Evolutionary conservation across 169 alveolate species (phyloP).

Genomic region (Plasmodium yoelii): DNA sequence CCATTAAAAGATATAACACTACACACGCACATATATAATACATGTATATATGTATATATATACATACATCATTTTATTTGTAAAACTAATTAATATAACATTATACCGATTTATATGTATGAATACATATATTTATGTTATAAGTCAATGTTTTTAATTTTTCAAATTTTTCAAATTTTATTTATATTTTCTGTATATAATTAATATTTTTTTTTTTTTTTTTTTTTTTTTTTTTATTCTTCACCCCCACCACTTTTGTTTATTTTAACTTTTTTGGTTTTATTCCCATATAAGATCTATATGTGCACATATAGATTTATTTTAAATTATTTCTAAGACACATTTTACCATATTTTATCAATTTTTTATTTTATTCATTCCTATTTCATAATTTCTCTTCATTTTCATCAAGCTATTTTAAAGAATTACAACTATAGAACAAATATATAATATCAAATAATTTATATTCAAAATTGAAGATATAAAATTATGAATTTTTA

Average conservation of each 20-base stretch:
- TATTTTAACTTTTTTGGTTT: slow-evolving; percentile 1
- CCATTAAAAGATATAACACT: too few relatives aligned
- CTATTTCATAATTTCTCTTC: too few relatives aligned
- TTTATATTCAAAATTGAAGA: slow-evolving; percentile 5
- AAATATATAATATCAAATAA: not conserved
- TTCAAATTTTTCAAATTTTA: not conserved
- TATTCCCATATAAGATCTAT: not conserved
- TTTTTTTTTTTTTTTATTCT: slow-evolving; percentile 2
- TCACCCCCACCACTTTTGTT: not conserved
- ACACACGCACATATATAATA: too few relatives aligned
- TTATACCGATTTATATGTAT: too few relatives aligned
- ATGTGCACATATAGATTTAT: not conserved
- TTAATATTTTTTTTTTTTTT: not conserved
- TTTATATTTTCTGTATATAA: not conserved
- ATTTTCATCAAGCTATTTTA: too few relatives aligned
- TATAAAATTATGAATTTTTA: not conserved
- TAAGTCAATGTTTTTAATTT: too few relatives aligned
- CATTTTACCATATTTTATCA: too few relatives aligned
- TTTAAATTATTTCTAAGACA: too few relatives aligned
- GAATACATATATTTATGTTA: too few relatives aligned
- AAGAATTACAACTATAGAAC: too few relatives aligned
- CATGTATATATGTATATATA: not conserved
- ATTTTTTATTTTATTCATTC: too few relatives aligned
- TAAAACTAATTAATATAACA: not conserved
- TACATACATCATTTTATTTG: not conserved